Conservation (phyloP, 2,329 filamentous ascomycete genomes). For the Colletotrichum lupini region DNA sequence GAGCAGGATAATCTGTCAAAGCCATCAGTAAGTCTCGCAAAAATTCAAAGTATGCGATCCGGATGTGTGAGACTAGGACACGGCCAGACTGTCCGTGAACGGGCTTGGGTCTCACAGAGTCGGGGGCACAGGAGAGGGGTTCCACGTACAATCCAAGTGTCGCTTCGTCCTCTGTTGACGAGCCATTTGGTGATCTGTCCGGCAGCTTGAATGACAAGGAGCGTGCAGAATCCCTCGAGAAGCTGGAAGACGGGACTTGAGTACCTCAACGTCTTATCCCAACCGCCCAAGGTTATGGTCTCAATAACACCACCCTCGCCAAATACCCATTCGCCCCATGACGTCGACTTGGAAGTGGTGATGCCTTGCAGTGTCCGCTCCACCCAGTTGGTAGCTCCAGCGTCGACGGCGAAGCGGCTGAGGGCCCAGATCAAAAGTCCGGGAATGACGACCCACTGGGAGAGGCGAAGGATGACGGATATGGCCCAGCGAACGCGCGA, state of each 20-base stretch:
- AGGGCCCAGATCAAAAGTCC: conserved; percentile 92
- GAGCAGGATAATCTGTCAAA: conserved; percentile 82
- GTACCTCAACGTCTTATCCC: conserved; percentile 90
- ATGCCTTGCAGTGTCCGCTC: conserved; percentile 80
- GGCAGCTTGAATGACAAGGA: conserved; percentile 93
- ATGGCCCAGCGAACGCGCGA: conserved; percentile 81
- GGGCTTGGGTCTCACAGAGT: background rate
- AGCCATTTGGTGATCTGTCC: conserved; percentile 96
- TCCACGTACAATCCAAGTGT: conserved; percentile 90
- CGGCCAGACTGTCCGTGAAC: background rate
- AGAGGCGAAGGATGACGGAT: conserved; percentile 75
- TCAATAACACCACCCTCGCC: conserved; percentile 87
- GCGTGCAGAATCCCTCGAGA: conserved; percentile 93
- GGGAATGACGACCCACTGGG: conserved; percentile 90
- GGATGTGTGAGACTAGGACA: background rate
- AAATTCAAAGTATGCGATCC: background rate
- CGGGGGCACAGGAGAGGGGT: background rate
- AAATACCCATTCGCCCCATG: conserved; percentile 86
- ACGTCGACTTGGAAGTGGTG: conserved; percentile 70
- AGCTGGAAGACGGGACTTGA: conserved; percentile 96
- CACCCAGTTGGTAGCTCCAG: conserved; percentile 82
- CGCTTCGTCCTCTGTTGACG: conserved; percentile 91
- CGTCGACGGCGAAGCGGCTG: conserved; percentile 93
- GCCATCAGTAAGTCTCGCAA: conserved; percentile 45
- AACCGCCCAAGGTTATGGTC: conserved; percentile 81